Base-by-base conservation (phyloP, 1,284 basidiomycete species). In the Pholiota adiposa region DNA sequence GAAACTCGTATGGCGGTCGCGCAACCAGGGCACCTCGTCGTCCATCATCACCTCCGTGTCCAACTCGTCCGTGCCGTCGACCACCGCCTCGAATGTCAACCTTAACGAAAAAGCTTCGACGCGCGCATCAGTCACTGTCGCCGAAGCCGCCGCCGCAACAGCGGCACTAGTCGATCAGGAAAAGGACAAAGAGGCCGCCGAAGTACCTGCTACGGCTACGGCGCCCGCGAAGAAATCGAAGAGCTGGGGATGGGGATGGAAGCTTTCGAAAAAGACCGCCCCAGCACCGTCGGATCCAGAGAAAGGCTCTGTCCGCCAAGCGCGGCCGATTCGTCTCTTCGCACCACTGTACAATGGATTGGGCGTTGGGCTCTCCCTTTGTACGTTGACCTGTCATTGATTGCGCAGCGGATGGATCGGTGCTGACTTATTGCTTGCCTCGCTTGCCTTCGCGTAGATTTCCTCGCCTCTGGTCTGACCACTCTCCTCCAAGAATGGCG, bases 331-430 rank as follows among this genome's bases (percentile, higher is more conserved):
- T 52, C 83, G 87, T 48, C 80, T 92, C n/a, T 88, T 90, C 64
- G 92, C 90, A 4, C 91, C 93, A 0, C 72, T 94, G 54, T 92
- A 93, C 67, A 85, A 84, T 51, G 93, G 93, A 18, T 69, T 93
- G 8, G 89, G 88, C 38, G 83, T 82, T 63, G 91, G 79, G 14
- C 72, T 87, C 64, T 84, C 81, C 18, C 70, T 84, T 56, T 91
- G 92, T 88, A 70, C 72, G 82, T 51, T 18, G 23, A 27, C 40
- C 31, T 25, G 18, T 27, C 27, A 16, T 23, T 43, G 29, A 38
- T 16, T 27, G 25, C 40, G 4, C 36, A 16, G n/a, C 25, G 43
- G 25, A 14, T 46, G 44, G 16, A 1, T 23, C 12, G 25, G 25
- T 2, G 4, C 0, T 16, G 25, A 25, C 12, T 40, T 33, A 59